Conservation (phyloP, 768 basidiomycete species). For the Epithele typhae region DNA sequence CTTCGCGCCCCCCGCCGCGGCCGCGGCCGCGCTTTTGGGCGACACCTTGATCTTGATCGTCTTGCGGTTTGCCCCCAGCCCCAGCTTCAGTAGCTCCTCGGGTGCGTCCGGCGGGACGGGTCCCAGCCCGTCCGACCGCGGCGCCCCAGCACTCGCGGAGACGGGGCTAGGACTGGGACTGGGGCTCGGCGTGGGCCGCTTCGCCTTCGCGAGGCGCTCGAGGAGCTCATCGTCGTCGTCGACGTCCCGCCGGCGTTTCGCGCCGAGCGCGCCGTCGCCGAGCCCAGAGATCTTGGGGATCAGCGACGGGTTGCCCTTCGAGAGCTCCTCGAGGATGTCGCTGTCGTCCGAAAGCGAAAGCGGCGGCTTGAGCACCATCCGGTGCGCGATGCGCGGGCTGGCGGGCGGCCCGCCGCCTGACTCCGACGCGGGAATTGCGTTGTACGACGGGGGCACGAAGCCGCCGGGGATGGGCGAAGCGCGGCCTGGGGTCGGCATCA, state of each 20-base stretch:
- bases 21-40: constrained; percentile 47
- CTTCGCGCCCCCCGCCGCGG: constrained; percentile 32
- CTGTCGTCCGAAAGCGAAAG: constrained; percentile 49
- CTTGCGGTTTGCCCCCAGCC: constrained; percentile 29
- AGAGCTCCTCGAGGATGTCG: constrained; percentile 51
- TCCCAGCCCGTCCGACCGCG: too few species aligned
- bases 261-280: constrained; percentile 1
- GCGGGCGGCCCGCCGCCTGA: constrained; percentile 15
- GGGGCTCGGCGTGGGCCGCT: constrained; percentile 35
- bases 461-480: constrained; percentile 8
- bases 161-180: constrained; percentile 30
- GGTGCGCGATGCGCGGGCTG: constrained; percentile 35
- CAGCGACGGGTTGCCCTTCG: constrained; percentile 27
- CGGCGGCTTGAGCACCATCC: constrained; percentile 24
- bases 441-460: constrained; percentile 5
- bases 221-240: constrained; percentile 69
- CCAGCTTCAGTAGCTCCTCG: too few species aligned
- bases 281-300: constrained; percentile 14
- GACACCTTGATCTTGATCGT: constrained; percentile 75
- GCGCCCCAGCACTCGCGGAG: too few species aligned
- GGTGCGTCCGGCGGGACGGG: too few species aligned
- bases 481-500: constrained; percentile 3
- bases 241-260: constrained; percentile 32
- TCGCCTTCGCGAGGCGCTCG: constrained; percentile 49
- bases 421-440: neutral